Percentiles rank a stretch among this genome's conserved stretches.
Conservation (phyloP, 1,284 basidiomycete genomes). For the Mycena sp. region DNA sequence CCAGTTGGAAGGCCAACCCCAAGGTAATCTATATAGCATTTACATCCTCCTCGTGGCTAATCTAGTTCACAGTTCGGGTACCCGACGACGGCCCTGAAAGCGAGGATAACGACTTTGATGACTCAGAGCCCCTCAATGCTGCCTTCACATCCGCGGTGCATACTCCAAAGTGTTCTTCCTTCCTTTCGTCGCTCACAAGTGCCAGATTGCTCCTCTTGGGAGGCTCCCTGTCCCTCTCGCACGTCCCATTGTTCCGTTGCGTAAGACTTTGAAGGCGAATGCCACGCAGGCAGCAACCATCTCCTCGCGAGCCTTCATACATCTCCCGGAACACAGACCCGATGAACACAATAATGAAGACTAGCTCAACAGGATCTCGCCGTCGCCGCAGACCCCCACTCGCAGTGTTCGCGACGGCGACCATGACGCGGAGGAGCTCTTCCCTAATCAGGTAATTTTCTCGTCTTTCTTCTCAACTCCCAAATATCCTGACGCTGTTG, state of each 20-base stretch:
- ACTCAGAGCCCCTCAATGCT: not conserved
- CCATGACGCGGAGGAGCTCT: too few species aligned
- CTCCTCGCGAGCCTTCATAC: not conserved
- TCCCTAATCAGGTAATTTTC: not conserved
- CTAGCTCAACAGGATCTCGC: too few species aligned
- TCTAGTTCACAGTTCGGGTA: not conserved
- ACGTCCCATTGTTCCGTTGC: too few species aligned
- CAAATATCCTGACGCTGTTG: not conserved
- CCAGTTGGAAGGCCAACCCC: not conserved
- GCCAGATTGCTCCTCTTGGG: not conserved
- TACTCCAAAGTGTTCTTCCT: not conserved
- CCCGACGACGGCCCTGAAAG: conserved; percentile 10
- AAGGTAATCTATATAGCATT: not conserved
- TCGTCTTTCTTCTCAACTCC: not conserved
- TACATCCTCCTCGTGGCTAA: not conserved
- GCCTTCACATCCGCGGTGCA: not conserved
- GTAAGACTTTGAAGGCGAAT: too few species aligned
- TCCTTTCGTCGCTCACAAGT: not conserved
- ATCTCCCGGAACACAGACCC: not conserved
- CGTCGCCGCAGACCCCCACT: too few species aligned
- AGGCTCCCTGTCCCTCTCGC: not conserved
- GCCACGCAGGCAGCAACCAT: too few species aligned
- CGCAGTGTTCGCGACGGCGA: too few species aligned
- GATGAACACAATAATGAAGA: too few species aligned
- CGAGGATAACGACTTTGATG: conserved; percentile 7